A percentile compares a stretch with the other conserved stretches of the same genome.
These are phyloP conservation scores for Mortierella claussenii DNA, from an alignment of 192 early-diverging fungal genomes.

Conservation along the genomic window DNA sequence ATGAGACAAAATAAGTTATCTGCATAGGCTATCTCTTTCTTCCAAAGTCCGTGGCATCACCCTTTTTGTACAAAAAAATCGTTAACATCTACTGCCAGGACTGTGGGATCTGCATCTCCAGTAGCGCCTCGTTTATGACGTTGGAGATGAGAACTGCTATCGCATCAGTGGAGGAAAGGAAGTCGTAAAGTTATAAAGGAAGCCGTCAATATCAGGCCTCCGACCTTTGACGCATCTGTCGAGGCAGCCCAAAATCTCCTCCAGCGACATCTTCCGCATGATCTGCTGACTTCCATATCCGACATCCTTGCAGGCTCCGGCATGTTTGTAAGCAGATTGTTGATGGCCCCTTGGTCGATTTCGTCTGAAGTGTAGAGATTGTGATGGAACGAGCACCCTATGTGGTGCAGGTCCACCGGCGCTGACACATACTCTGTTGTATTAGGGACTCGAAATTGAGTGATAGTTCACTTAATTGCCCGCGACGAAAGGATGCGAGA, in stretches of 20 bases:
- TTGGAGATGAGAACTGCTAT: not conserved
- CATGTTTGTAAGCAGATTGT: not conserved
- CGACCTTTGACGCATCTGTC: not conserved
- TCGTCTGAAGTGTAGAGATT: conserved; percentile 16
- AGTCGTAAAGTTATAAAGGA: conserved; percentile 3
- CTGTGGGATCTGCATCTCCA: not conserved
- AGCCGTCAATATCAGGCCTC: not conserved
- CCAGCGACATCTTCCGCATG: not conserved
- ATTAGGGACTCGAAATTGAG: not conserved
- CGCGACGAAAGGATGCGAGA: conserved; percentile 9
- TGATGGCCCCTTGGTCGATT: conserved; percentile 6
- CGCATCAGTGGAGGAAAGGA: not conserved
- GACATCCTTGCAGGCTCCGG: not conserved
- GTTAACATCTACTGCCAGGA: conserved; percentile 19
- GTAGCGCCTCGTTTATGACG: not conserved
- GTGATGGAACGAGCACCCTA: not conserved
- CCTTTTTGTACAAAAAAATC: conserved; percentile 38
- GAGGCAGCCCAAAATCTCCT: not conserved
- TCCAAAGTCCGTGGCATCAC: conserved; percentile 4
- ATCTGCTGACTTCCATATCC: not conserved
- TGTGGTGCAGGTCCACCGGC: not conserved
- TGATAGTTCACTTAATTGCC: conserved; percentile 12
- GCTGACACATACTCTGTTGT: not conserved
- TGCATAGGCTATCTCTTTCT: conserved; percentile 26
- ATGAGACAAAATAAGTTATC: too few relatives aligned